phyloP scores from a whole-genome alignment of 1,139 yeast genomes.

The Protomyces lactucae-debilis region DNA sequence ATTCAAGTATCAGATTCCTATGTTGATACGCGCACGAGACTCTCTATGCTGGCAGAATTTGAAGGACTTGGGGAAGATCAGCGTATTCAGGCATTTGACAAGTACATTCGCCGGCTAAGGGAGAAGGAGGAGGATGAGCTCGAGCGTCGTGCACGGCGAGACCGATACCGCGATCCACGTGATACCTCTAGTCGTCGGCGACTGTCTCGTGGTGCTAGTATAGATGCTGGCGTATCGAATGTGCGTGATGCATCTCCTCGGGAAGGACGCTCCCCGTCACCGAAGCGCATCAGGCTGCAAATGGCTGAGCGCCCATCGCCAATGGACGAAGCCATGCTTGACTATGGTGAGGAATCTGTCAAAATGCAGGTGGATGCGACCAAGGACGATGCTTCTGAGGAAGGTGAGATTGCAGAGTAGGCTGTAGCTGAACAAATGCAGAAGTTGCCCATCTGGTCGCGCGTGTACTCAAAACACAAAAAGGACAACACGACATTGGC shows the following conservation, averaged over 20 bases:
- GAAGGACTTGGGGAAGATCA: slow-evolving; percentile 40
- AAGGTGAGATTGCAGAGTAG: slow-evolving; percentile 24
- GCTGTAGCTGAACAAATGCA: not conserved
- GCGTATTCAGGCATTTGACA: slow-evolving; percentile 40
- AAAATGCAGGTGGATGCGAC: not conserved
- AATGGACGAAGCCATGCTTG: not conserved
- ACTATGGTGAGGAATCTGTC: not conserved
- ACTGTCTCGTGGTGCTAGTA: not conserved
- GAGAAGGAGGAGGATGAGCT: slow-evolving; percentile 33
- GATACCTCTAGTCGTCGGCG: not conserved
- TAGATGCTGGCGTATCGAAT: too few relatives aligned
- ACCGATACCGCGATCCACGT: slow-evolving; percentile 8
- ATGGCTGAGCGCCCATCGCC: not conserved
- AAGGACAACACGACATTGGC: too few relatives aligned
- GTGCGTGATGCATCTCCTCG: not conserved
- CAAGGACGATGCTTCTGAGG: slow-evolving; percentile 17
- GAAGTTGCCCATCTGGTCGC: too few relatives aligned
- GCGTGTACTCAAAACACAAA: too few relatives aligned
- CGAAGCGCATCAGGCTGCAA: not conserved
- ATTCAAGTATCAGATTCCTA: slow-evolving; percentile 39
- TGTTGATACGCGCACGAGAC: slow-evolving; percentile 41
- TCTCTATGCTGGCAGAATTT: slow-evolving; percentile 41
- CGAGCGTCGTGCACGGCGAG: slow-evolving; percentile 8
- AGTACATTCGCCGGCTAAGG: slow-evolving; percentile 37
- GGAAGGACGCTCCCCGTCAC: not conserved